Evolutionary conservation across 805 yeast species (phyloP).

Genomic region (Cyberlindnera americana): DNA sequence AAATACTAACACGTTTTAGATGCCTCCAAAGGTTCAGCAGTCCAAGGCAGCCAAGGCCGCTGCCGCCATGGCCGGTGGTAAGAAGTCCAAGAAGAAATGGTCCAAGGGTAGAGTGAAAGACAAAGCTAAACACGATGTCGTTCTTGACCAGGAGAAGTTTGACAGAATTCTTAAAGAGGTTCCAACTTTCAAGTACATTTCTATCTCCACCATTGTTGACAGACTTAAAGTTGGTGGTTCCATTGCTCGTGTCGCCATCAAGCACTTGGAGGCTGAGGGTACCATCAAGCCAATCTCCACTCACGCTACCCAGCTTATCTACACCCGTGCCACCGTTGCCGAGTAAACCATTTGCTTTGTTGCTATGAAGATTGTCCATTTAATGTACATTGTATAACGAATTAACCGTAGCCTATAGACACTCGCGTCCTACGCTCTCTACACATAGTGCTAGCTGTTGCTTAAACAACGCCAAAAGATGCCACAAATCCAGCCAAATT

Average conservation of each 20-base stretch:
- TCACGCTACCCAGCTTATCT: conserved; percentile 96
- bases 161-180: conserved; percentile 99
- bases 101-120: conserved; percentile 99
- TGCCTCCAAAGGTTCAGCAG: conserved; percentile 99
- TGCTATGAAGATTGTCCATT: conserved; percentile 5
- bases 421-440: not conserved
- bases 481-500: too few relatives aligned
- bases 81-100: conserved; percentile 99
- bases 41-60: conserved; percentile 99
- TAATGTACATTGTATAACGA: conserved; percentile 30
- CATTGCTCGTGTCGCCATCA: conserved; percentile 95
- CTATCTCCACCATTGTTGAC: conserved; percentile 97
- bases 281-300: conserved; percentile 88
- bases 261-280: conserved; percentile 93
- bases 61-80: conserved; percentile 99
- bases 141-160: conserved; percentile 96
- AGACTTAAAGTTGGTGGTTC: conserved; percentile 99
- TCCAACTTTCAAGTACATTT: conserved; percentile 97
- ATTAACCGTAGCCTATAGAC: not conserved
- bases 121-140: conserved; percentile 97
- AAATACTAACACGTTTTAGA: conserved; percentile 41
- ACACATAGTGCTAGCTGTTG: too few relatives aligned
- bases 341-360: conserved; percentile 38
- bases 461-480: too few relatives aligned
- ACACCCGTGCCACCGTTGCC: conserved; percentile 76